These are phyloP conservation scores for Tylopilus vinaceipallidus DNA, from an alignment of 768 basidiomycete genomes.

Conservation along the genomic window DNA sequence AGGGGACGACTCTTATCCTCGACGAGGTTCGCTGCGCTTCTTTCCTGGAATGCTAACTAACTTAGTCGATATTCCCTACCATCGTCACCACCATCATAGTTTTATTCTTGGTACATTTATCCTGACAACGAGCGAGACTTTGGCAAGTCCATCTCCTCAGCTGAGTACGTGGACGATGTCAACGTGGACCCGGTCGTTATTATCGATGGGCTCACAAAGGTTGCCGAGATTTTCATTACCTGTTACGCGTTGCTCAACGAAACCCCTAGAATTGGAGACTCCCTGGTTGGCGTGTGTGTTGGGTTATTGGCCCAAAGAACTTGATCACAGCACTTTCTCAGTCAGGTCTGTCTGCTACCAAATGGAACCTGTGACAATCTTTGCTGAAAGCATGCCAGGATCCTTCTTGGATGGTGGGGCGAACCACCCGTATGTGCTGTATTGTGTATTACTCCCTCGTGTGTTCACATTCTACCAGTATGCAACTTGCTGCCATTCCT, in stretches of 20 bases:
- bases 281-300: conserved; percentile 92
- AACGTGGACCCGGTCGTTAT: conserved; percentile 81
- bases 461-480: conserved; percentile 35
- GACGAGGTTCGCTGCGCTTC: conserved; percentile 61
- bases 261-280: conserved; percentile 82
- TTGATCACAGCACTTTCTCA: conserved; percentile 89
- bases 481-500: conserved; percentile 87
- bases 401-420: conserved; percentile 95
- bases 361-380: neutral
- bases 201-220: conserved; percentile 93
- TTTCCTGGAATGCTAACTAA: neutral
- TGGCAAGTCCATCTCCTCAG: conserved; percentile 79
- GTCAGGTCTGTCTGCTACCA: conserved; percentile 46
- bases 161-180: conserved; percentile 83
- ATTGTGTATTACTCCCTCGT: neutral
- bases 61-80: neutral
- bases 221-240: conserved; percentile 20
- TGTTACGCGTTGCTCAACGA: neutral
- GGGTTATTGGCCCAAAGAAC: conserved; percentile 91
- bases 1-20: conserved; percentile 80
- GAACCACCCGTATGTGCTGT: conserved; percentile 74
- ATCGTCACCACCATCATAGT: conserved; percentile 40
- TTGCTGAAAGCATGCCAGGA: conserved; percentile 34
- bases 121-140: conserved; percentile 71
- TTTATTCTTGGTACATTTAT: conserved; percentile 96